Evolutionary conservation across 2,329 filamentous ascomycete genomes (phyloP).

Genomic region (Hymenoscyphus fructigenus): DNA sequence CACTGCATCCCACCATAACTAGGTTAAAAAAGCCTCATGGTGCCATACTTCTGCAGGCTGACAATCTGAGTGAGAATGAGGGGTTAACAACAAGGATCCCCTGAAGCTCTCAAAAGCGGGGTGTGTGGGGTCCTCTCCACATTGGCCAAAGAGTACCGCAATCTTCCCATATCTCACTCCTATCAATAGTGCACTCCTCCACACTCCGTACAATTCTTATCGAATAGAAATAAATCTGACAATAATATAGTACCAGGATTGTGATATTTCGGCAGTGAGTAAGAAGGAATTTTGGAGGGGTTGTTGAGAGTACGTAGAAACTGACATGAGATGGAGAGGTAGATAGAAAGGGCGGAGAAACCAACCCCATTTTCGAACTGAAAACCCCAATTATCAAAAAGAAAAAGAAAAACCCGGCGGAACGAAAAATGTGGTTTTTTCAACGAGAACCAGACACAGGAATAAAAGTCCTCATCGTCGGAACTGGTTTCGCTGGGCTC

Average conservation of each 20-base stretch:
- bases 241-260: not conserved
- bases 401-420: not conserved
- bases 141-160: not conserved
- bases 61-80: not conserved
- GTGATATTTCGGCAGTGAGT: not conserved
- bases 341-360: not conserved
- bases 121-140: constrained; percentile 4
- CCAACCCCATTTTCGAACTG: not conserved
- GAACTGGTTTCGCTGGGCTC: constrained; percentile 58
- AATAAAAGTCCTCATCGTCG: constrained; percentile 52
- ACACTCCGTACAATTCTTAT: not conserved
- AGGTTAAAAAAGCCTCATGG: no score
- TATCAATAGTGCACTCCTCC: constrained; percentile 11
- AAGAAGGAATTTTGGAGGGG: not conserved
- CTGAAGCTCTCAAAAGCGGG: constrained; percentile 29
- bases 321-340: not conserved
- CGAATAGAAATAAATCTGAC: not conserved
- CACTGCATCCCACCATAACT: no score
- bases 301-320: not conserved
- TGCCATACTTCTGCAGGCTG: not conserved
- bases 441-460: constrained; percentile 46
- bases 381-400: not conserved
- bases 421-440: constrained; percentile 28
- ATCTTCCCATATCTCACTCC: constrained; percentile 9
- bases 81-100: not conserved